A percentile compares a stretch with the other conserved stretches of the same genome.
phyloP scores from a whole-genome alignment of 1,284 basidiomycete genomes.

The Hemileia vastatrix region DNA sequence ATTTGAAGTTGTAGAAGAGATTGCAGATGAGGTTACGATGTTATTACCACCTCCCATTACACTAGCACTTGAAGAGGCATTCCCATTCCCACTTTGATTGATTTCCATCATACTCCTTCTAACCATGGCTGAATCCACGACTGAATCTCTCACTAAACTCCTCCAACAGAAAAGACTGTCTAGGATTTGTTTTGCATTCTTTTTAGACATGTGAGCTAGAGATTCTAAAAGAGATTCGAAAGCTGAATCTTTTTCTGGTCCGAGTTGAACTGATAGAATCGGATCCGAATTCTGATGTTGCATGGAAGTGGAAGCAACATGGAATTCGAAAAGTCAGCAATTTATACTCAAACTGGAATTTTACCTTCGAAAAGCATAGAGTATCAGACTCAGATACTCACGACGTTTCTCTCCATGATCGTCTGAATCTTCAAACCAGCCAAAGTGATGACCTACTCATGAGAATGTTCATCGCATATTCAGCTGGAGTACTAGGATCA shows the following conservation, averaged over 20 bases:
- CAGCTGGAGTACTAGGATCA: conserved; percentile 26
- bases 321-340: too few species aligned
- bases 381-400: too few species aligned
- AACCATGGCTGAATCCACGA: conserved; percentile 55
- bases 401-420: conserved; percentile 26
- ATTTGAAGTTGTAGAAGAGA: too few species aligned
- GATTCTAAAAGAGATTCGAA: conserved; percentile 73
- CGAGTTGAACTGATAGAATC: too few species aligned
- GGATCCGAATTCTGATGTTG: too few species aligned
- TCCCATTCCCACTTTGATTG: too few species aligned
- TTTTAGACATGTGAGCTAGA: conserved; percentile 72
- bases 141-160: conserved; percentile 61
- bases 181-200: conserved; percentile 70
- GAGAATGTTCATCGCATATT: conserved; percentile 39
- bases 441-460: conserved; percentile 33
- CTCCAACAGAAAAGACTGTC: conserved; percentile 82
- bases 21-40: too few species aligned
- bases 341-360: too few species aligned
- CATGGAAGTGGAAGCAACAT: too few species aligned
- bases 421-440: conserved; percentile 30
- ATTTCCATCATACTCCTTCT: conserved; percentile 15
- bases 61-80: too few species aligned
- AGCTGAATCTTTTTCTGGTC: conserved; percentile 58
- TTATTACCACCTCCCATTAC: too few species aligned
- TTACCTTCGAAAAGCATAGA: too few species aligned